phyloP scores from a whole-genome alignment of 164 flowering plant genomes.

The Litsea cubeba region DNA sequence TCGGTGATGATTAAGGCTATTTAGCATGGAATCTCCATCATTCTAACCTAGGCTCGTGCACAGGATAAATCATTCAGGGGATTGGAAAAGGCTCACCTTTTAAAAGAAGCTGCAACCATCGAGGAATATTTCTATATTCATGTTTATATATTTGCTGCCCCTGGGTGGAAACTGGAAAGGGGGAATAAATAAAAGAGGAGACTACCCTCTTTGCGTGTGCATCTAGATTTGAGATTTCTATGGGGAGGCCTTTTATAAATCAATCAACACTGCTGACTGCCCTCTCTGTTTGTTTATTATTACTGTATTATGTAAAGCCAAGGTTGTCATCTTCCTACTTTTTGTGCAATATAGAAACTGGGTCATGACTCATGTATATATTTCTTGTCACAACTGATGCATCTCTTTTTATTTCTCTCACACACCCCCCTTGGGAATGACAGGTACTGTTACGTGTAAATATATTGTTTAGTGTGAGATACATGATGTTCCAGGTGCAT shows the following conservation, averaged over 20 bases:
- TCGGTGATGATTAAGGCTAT: conserved; percentile 1
- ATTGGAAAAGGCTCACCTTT: background rate
- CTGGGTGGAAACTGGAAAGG: background rate
- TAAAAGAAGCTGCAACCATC: background rate
- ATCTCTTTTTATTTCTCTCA: background rate
- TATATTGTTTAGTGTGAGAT: too few relatives aligned
- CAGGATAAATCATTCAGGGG: background rate
- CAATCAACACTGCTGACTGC: too few relatives aligned
- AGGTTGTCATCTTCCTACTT: background rate
- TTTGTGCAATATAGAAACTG: background rate
- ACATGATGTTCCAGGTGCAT: too few relatives aligned
- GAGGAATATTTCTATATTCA: background rate
- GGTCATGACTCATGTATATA: background rate
- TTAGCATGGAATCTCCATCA: conserved; percentile 7
- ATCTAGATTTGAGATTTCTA: background rate
- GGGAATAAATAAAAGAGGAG: background rate
- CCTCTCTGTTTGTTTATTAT: background rate
- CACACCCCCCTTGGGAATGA: background rate
- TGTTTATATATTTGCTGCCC: too few relatives aligned
- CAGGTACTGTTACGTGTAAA: background rate
- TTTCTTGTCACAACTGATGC: background rate
- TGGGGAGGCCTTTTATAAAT: too few relatives aligned
- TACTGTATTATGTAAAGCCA: background rate
- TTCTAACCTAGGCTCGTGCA: conserved; percentile 4
- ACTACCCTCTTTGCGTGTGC: conserved; percentile 1